Conservation (phyloP, 2,329 filamentous ascomycete species). For the Colletotrichum neosansevieriae region DNA sequence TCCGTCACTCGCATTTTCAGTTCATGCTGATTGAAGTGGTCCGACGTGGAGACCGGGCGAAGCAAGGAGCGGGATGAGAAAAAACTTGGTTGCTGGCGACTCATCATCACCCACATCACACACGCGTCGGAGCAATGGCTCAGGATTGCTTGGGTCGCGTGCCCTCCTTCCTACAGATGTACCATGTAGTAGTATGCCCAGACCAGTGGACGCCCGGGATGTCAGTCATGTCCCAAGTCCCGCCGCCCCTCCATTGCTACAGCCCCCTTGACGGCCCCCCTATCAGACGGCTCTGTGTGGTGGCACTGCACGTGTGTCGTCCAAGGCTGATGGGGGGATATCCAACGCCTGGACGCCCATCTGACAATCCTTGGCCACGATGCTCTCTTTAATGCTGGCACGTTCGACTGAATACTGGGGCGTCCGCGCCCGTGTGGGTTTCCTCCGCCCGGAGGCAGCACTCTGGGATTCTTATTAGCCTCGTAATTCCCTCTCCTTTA, state of each 20-base stretch:
- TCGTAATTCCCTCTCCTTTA: conserved; percentile 21
- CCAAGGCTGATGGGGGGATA: conserved; percentile 26
- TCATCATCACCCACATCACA: conserved; percentile 8
- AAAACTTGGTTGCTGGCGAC: conserved; percentile 13
- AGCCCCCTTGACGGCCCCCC: conserved; percentile 14
- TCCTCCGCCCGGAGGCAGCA: conserved; percentile 19
- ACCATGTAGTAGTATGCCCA: conserved; percentile 10
- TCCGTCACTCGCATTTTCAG: neutral
- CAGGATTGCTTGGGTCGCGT: conserved; percentile 20
- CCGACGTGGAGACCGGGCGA: conserved; percentile 9
- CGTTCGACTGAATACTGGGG: neutral
- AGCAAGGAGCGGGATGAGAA: neutral
- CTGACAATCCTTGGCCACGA: conserved; percentile 28
- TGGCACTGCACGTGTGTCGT: conserved; percentile 17
- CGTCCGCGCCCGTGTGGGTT: conserved; percentile 28
- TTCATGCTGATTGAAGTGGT: conserved; percentile 16
- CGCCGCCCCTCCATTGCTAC: conserved; percentile 16
- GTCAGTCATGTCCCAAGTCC: conserved; percentile 37
- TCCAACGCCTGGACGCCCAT: conserved; percentile 25
- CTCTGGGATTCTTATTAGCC: conserved; percentile 27
- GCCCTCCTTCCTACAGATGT: conserved; percentile 21
- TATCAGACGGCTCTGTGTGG: conserved; percentile 34
- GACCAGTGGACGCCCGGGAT: conserved; percentile 21
- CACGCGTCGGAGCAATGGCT: neutral
- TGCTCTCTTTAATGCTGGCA: neutral